phyloP scores from a whole-genome alignment of 352 stramenopile species.

The Sclerospora graminicola region DNA sequence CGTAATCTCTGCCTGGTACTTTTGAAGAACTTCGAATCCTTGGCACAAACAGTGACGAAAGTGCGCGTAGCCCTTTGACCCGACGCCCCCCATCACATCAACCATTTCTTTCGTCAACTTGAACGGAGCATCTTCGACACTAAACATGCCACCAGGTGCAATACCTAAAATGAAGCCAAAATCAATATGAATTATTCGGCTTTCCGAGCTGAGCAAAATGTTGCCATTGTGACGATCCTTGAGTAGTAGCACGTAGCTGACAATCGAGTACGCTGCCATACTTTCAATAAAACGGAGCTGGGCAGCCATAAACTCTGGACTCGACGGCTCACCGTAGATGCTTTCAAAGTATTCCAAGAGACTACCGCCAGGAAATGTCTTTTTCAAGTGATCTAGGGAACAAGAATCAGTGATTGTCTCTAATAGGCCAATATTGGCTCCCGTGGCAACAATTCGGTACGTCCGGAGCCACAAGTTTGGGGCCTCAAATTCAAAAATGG shows the following conservation, averaged over 20 bases:
- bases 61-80: slow-evolving; percentile 76
- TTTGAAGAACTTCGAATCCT: slow-evolving; percentile 90
- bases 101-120: slow-evolving; percentile 98
- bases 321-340: slow-evolving; percentile 33
- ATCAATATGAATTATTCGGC: slow-evolving; percentile 98
- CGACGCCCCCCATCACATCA: slow-evolving; percentile 90
- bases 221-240: slow-evolving; percentile 99
- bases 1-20: slow-evolving; percentile 88
- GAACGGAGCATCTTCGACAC: slow-evolving; percentile 96
- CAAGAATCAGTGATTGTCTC: slow-evolving; percentile 94
- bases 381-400: slow-evolving; percentile 95
- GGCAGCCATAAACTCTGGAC: slow-evolving; percentile 44
- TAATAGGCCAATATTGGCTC: slow-evolving; percentile 89
- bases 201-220: slow-evolving; percentile 93
- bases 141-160: slow-evolving; percentile 95
- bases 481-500: slow-evolving; percentile 90
- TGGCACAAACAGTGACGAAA: slow-evolving; percentile 90
- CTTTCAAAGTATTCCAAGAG: slow-evolving; percentile 87
- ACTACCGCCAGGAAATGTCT: slow-evolving; percentile 82
- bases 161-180: slow-evolving; percentile 98
- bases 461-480: slow-evolving; percentile 89
- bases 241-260: slow-evolving; percentile 95
- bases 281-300: slow-evolving; percentile 91
- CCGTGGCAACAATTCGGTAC: slow-evolving; percentile 93
- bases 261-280: slow-evolving; percentile 94